Evolutionary conservation across 2,329 filamentous ascomycete genomes (phyloP).

Genomic region (Ophiostoma himal-ulmi): DNA sequence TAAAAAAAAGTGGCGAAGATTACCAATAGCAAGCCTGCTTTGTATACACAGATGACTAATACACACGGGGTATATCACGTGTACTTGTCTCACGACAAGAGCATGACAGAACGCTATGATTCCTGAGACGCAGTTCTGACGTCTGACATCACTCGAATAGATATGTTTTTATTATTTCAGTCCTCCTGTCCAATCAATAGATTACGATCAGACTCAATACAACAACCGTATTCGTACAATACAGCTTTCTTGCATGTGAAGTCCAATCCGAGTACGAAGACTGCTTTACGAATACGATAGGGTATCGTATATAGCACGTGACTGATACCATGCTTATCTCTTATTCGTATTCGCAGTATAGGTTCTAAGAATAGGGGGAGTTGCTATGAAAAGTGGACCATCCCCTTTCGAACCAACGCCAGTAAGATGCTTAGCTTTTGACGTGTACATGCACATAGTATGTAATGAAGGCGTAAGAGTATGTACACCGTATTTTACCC

Average conservation of each 20-base stretch:
- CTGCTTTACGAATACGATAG: not conserved
- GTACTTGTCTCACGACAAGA: not conserved
- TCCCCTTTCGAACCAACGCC: not conserved
- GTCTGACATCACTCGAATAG: not conserved
- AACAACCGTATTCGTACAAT: not conserved
- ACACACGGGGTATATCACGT: not conserved
- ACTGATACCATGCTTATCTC: conserved; percentile 12
- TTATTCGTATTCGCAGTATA: conserved; percentile 27
- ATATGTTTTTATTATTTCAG: not conserved
- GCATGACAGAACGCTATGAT: not conserved
- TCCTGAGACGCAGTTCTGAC: not conserved
- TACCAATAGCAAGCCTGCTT: not conserved
- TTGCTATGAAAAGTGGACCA: not conserved
- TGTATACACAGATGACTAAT: not conserved
- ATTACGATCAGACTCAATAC: not conserved
- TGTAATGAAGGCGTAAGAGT: not conserved
- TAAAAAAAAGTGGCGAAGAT: conserved; percentile 16
- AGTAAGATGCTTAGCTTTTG: not conserved
- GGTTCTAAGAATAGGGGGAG: conserved; percentile 16
- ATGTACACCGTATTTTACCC: conserved; percentile 17
- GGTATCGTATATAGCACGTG: conserved; percentile 19
- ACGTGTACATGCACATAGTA: conserved; percentile 4
- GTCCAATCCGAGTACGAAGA: not conserved
- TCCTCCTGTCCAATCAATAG: not conserved
- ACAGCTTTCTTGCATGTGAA: not conserved